Conservation (phyloP, 176 grass and related monocot genomes). For the Saccharum spontaneum region DNA sequence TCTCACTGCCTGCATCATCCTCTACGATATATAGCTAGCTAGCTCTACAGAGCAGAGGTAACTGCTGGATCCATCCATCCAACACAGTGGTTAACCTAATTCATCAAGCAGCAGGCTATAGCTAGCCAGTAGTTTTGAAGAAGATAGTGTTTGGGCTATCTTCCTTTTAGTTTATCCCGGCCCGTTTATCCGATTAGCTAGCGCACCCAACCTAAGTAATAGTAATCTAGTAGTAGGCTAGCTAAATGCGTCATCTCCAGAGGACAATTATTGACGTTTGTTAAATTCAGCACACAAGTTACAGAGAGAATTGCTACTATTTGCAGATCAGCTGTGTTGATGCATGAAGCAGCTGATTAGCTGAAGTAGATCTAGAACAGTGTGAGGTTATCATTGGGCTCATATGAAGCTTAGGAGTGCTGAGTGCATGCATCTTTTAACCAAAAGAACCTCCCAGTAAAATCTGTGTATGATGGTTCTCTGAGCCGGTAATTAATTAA, state of each 20-base stretch:
- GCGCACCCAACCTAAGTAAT: not conserved
- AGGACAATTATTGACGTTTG: conserved; percentile 25
- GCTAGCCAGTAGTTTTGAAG: not conserved
- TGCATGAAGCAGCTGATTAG: not conserved
- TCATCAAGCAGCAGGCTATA: not conserved
- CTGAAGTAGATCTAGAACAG: conserved; percentile 37
- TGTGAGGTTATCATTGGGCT: conserved; percentile 11
- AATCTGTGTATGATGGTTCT: not conserved
- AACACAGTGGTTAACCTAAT: not conserved
- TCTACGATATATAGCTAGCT: not conserved
- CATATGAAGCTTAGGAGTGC: not conserved
- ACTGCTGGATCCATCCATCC: not conserved
- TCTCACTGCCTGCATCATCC: not conserved
- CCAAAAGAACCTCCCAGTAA: conserved; percentile 18
- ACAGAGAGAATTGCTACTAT: not conserved
- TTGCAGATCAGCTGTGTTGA: not conserved
- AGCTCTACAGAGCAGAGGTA: not conserved
- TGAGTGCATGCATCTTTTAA: not conserved
- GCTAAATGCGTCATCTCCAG: not conserved
- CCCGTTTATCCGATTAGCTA: not conserved
- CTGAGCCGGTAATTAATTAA: not conserved
- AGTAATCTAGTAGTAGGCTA: too few species aligned
- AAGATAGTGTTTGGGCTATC: not conserved
- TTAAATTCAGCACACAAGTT: not conserved
- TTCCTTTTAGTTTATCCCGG: not conserved